phyloP scores from a whole-genome alignment of 192 early-diverging fungal species.

The Linnemannia zychae region DNA sequence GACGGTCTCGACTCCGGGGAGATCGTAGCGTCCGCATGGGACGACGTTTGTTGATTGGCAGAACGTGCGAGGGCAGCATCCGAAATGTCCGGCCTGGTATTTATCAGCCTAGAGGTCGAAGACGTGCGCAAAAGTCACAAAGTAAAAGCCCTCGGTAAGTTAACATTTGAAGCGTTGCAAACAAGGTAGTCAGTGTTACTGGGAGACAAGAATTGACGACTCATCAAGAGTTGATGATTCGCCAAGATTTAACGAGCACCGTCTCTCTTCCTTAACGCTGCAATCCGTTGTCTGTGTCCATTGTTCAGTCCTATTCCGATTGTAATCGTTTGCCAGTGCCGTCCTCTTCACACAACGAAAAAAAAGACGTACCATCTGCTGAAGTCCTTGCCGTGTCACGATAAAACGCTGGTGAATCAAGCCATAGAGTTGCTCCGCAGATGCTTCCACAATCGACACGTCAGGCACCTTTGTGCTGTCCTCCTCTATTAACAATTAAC shows the following conservation, averaged over 20 bases:
- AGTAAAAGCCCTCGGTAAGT: too few relatives aligned
- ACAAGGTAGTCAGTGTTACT: neutral
- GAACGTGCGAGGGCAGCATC: conserved; percentile 78
- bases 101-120: conserved; percentile 67
- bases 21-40: conserved; percentile 81
- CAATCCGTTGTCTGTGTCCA: neutral
- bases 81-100: conserved; percentile 83
- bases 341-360: neutral
- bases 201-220: neutral
- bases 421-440: conserved; percentile 94
- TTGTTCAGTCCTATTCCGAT: neutral
- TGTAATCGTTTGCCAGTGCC: neutral
- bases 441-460: conserved; percentile 81
- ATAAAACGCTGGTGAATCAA: conserved; percentile 96
- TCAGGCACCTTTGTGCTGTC: conserved; percentile 74
- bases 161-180: neutral
- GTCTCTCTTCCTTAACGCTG: neutral
- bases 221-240: neutral
- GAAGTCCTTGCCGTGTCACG: conserved; percentile 87
- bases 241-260: too few relatives aligned
- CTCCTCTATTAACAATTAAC: conserved; percentile 52
- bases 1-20: conserved; percentile 76
- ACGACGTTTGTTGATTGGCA: conserved; percentile 74
- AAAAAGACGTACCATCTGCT: conserved; percentile 74
- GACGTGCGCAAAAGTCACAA: neutral